phyloP scores from a whole-genome alignment of 129 eudicot genomes.

The Daucus carota region DNA sequence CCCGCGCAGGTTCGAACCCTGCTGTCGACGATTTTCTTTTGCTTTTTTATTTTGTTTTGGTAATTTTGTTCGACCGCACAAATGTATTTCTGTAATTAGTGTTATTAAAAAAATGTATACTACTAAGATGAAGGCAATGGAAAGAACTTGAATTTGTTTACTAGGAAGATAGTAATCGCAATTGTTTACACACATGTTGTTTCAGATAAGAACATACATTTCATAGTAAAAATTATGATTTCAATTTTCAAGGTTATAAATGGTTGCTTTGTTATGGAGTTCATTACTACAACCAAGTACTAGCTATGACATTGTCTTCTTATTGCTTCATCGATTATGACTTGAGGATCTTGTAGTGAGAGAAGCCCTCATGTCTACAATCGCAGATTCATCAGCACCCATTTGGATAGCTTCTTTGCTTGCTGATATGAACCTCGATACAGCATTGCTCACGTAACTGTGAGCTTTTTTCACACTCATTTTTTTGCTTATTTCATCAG shows the following conservation, averaged over 20 bases:
- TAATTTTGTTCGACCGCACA: too few relatives aligned
- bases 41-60: background rate
- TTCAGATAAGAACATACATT: background rate
- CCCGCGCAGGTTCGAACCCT: slow-evolving; percentile 99
- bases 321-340: slow-evolving; percentile 10
- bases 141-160: background rate
- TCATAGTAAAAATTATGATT: background rate
- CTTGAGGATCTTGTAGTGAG: slow-evolving; percentile 61
- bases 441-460: slow-evolving; percentile 61
- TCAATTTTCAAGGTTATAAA: background rate
- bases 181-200: background rate
- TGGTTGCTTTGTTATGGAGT: background rate
- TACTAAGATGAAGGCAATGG: background rate
- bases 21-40: slow-evolving; percentile 66
- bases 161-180: background rate
- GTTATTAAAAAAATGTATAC: too few relatives aligned
- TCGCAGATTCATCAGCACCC: slow-evolving; percentile 89
- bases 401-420: slow-evolving; percentile 76
- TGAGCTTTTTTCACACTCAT: slow-evolving; percentile 77
- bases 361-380: slow-evolving; percentile 93
- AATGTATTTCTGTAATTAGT: too few relatives aligned
- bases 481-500: slow-evolving; percentile 63
- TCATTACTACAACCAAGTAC: background rate
- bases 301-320: background rate
- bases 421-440: slow-evolving; percentile 86